A percentile compares a stretch with the other conserved stretches of the same genome.
phyloP scores from a whole-genome alignment of 1,284 basidiomycete genomes.

The Paramarasmius palmivorus region DNA sequence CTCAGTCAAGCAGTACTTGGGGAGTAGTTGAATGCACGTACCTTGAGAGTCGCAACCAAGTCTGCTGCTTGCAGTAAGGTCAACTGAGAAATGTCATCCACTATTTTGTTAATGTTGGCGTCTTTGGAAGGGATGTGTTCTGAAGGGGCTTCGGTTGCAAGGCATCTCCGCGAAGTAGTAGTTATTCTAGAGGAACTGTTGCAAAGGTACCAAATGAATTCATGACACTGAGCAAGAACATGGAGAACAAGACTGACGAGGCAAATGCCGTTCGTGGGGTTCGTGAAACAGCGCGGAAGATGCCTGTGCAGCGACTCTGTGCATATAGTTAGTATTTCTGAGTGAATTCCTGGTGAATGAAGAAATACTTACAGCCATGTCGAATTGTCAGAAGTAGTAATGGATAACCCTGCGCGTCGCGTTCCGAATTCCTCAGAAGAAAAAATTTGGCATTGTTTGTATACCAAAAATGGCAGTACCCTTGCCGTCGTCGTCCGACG shows the following conservation, averaged over 20 bases:
- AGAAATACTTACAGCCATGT: slow-evolving; percentile 15
- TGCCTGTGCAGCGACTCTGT: slow-evolving; percentile 49
- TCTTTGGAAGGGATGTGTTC: slow-evolving; percentile 42
- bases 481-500: background rate
- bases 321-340: slow-evolving; percentile 8
- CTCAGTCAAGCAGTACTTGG: slow-evolving; percentile 5
- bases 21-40: slow-evolving; percentile 31
- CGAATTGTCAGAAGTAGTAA: slow-evolving; percentile 3
- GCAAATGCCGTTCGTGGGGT: slow-evolving; percentile 13
- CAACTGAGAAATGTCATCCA: slow-evolving; percentile 90
- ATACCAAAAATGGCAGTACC: slow-evolving; percentile 7
- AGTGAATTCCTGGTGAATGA: background rate
- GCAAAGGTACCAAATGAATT: slow-evolving; percentile 9
- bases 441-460: slow-evolving; percentile 2
- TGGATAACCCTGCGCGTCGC: slow-evolving; percentile 2
- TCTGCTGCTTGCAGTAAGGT: slow-evolving; percentile 97
- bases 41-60: slow-evolving; percentile 91
- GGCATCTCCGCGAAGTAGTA: slow-evolving; percentile 41
- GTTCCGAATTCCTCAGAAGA: background rate
- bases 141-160: slow-evolving; percentile 45
- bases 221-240: slow-evolving; percentile 19
- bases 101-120: slow-evolving; percentile 81
- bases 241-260: slow-evolving; percentile 31
- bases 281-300: slow-evolving; percentile 47
- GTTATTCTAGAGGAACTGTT: slow-evolving; percentile 34